Base-by-base conservation (phyloP, 768 basidiomycete genomes). In the Serendipita sp. region DNA sequence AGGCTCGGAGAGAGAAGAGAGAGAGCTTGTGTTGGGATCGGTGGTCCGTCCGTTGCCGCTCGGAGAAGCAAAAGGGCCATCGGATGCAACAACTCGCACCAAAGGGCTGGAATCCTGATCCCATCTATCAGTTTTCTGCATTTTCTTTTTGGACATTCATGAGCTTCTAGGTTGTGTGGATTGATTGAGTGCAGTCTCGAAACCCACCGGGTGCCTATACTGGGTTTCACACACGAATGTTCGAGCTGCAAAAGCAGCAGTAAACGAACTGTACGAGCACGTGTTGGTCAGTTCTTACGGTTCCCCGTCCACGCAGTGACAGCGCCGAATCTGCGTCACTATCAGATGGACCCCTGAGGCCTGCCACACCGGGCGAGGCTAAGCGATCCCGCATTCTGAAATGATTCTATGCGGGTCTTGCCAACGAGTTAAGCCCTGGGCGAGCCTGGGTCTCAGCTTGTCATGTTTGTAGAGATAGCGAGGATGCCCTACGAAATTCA, bases 181-280 rank as follows among this genome's bases (percentile, higher is more conserved):
- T 41, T 41, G 41, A 41, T 41, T 41, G 41, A 41, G 41, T 41
- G 41, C 41, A 7, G 41, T 7, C 41, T 41, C 41, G 41, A 13
- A 41, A 41, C 7, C 41, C 41, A 41, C 41, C 41, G 41, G 41
- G 7, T 41, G 41, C 41, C 41, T 41, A 41, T 41, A 41, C 41
- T 41, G 41, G 41, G 41, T 41, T 41, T 41, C 13, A 41, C 41
- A 41, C 7, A 41, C 41, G 41, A 13, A 41, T 41, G 13, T 41
- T 7, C 13, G 41, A 41, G 41, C 41, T 7, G 41, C 13, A 41
- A 41, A 41, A 84, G 3, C 74, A 81, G 3, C 81, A 85, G 66
- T 80, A 83, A 44, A 83, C 83, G 69, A 89, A 91, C 73, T 79
- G 78, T 70, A 79, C 79, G 67, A 82, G 85, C 67, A 72, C 85